Base-by-base conservation (phyloP, 2,329 filamentous ascomycete species). In the Arthroderma sp. region DNA sequence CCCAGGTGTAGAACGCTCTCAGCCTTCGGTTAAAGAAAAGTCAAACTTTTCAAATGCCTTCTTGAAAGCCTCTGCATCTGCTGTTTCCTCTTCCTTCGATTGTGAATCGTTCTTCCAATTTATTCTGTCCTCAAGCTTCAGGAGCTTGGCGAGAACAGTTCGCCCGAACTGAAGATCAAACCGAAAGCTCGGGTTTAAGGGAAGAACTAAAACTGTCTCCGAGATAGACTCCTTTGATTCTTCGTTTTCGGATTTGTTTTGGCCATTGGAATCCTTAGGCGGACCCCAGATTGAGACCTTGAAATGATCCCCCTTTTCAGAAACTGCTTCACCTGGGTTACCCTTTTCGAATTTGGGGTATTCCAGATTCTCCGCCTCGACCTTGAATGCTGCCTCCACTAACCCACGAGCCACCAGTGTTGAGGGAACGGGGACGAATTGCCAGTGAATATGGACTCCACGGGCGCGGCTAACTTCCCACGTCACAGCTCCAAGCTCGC, bases 101-200 rank as follows among this genome's bases (percentile, higher is more conserved):
- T 96, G 88, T 30, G 72, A 74, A 53, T 86, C 89, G 54, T 94
- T 83, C 61, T 80, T 80, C 91, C 91, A 98, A 53, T 86, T 72
- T 43, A 82, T 67, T n/a, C 91, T 73, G 38, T 77, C 68, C 61
- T 95, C 86, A 38, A 96, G 66, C 2, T 79, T 77, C 42, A 98
- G 70, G 42, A 98, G 68, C 65, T 94, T 95, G 1, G 86, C 89
- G 61, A 96, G 69, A 3, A 95, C 91, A 38, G 80, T 78, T 36
- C 93, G 75, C 3, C 85, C 87, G 57, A 94, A 96, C 59, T 96
- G 89, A 38, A 95, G 66, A 58, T 94, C 87, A 60, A 98, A 96
- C 9, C 82, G 77, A 51, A 83, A 75, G 11, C 77, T 78, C 28
- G 78, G 68, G 48, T 80, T 75, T 6, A 95, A 72, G 5, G 78